Percentiles rank a stretch among this genome's conserved stretches.
phyloP scores from a whole-genome alignment of 2,329 filamentous ascomycete genomes.

The Samsoniella hepiali region DNA sequence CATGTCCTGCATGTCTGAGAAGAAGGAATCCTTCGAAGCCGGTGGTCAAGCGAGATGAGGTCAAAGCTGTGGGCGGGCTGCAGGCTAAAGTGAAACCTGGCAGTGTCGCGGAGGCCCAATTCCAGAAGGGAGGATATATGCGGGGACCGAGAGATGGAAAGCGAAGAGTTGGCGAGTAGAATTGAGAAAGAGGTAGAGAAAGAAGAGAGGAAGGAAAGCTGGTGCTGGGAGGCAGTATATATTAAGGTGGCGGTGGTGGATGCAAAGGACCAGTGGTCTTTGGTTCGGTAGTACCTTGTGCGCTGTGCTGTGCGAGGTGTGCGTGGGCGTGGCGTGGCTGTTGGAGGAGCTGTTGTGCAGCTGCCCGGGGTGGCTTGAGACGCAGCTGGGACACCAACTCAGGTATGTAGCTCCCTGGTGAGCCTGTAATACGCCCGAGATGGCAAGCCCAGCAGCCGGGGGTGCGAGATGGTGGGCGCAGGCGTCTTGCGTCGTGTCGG shows the following conservation, averaged over 20 bases:
- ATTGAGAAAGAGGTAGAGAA: background rate
- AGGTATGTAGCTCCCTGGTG: background rate
- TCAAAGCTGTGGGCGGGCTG: background rate
- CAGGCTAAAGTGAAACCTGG: slow-evolving; percentile 6
- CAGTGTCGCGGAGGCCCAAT: background rate
- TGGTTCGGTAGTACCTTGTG: background rate
- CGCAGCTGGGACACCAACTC: background rate
- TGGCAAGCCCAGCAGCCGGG: background rate
- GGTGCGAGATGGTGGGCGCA: slow-evolving; percentile 2
- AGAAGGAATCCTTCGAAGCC: background rate
- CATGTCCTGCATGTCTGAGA: slow-evolving; percentile 7
- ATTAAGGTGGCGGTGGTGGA: background rate
- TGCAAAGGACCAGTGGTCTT: too few relatives aligned
- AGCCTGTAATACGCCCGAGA: background rate
- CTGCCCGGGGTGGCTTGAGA: background rate
- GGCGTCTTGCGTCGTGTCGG: background rate
- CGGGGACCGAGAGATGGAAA: background rate
- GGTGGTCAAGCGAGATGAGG: background rate
- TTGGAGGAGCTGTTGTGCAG: background rate
- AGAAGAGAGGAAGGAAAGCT: too few relatives aligned
- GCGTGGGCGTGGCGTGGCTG: slow-evolving; percentile 2
- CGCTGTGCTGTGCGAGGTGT: background rate
- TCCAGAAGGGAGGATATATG: background rate
- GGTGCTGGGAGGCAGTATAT: too few relatives aligned
- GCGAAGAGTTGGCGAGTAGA: background rate